A percentile compares a stretch with the other conserved stretches of the same genome.
Conservation (phyloP, 495 filamentous ascomycete species). For the Penicillium canescens region DNA sequence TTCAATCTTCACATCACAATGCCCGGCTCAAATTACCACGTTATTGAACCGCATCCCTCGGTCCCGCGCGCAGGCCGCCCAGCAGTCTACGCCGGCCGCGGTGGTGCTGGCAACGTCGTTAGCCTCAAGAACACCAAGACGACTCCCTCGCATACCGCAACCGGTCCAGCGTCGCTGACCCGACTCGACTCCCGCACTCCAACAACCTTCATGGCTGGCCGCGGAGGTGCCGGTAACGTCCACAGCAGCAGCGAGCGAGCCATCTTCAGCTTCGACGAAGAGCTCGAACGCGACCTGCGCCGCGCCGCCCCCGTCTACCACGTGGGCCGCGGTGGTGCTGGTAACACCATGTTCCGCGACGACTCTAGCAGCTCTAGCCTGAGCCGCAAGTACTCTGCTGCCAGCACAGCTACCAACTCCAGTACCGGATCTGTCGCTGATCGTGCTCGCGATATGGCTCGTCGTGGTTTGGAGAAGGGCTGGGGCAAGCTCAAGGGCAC, state of each 20-base stretch:
- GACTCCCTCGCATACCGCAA: slow-evolving; percentile 48
- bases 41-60: slow-evolving; percentile 81
- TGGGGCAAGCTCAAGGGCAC: slow-evolving; percentile 47
- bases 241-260: slow-evolving; percentile 65
- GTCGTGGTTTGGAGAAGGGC: slow-evolving; percentile 42
- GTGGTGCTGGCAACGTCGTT: slow-evolving; percentile 80
- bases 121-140: slow-evolving; percentile 69
- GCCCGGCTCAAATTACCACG: slow-evolving; percentile 54
- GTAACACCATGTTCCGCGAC: slow-evolving; percentile 64
- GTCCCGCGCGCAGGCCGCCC: slow-evolving; percentile 59
- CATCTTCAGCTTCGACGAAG: slow-evolving; percentile 90
- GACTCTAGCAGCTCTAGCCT: slow-evolving; percentile 28
- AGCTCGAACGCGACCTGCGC: slow-evolving; percentile 70
- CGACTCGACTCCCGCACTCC: slow-evolving; percentile 42
- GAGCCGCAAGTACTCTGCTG: slow-evolving; percentile 41
- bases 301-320: slow-evolving; percentile 69
- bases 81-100: slow-evolving; percentile 74
- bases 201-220: slow-evolving; percentile 69
- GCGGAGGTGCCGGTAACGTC: slow-evolving; percentile 89
- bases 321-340: slow-evolving; percentile 86
- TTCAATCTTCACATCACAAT: slow-evolving; percentile 23
- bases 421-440: slow-evolving; percentile 41
- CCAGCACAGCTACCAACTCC: slow-evolving; percentile 38
- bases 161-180: slow-evolving; percentile 53
- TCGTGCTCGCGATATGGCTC: slow-evolving; percentile 42